Base-by-base conservation (phyloP, 2,329 filamentous ascomycete species). In the Diaporthe batatas region DNA sequence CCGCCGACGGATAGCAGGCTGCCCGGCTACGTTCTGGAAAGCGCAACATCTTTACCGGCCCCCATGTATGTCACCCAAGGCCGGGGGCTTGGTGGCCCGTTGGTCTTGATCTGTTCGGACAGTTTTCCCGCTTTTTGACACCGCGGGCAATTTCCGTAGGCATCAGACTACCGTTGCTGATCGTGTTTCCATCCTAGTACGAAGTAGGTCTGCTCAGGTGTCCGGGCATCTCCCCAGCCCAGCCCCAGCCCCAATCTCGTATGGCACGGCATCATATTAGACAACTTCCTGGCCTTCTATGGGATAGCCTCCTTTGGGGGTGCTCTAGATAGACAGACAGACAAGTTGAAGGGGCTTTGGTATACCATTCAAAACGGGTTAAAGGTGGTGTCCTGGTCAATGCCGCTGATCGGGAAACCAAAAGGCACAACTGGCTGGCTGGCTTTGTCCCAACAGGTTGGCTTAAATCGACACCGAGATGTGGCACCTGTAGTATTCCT, bases 11-110 rank as follows among this genome's bases (percentile, higher is more conserved):
- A 47, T 65, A 49, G 44, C 59, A 65, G 44, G 18, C 29, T 23
- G 47, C 32, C 62, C 62, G 62, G 62, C 62, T 49, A 29, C 44
- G n/a, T 16, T 67, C n/a, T n/a, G n/a, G n/a, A n/a, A n/a, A n/a
- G n/a, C n/a, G n/a, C n/a, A n/a, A n/a, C n/a, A n/a, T n/a, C n/a
- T n/a, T n/a, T n/a, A n/a, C n/a, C n/a, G n/a, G n/a, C n/a, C n/a
- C n/a, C n/a, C n/a, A n/a, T n/a, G n/a, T n/a, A n/a, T n/a, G n/a
- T n/a, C n/a, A n/a, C n/a, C n/a, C n/a, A n/a, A n/a, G n/a, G n/a
- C n/a, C n/a, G n/a, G n/a, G n/a, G n/a, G n/a, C n/a, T n/a, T n/a
- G n/a, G n/a, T n/a, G n/a, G n/a, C n/a, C n/a, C n/a, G n/a, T n/a
- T n/a, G n/a, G n/a, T n/a, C n/a, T n/a, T n/a, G 7, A 18, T 12